phyloP scores from a whole-genome alignment of 169 alveolate genomes.

The Eimeria tenella region DNA sequence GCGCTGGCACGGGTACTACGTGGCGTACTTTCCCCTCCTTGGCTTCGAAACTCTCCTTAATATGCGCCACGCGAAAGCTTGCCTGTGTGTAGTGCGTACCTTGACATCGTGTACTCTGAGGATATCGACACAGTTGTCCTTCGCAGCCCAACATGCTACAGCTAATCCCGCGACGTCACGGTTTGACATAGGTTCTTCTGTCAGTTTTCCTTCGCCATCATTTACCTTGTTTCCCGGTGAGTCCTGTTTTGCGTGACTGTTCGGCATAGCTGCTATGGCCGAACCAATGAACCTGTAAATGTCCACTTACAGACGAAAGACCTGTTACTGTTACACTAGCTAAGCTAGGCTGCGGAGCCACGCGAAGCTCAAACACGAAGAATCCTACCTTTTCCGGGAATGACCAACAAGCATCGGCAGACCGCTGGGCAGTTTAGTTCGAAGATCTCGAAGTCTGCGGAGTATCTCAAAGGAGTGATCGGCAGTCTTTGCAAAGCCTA shows the following conservation, averaged over 20 bases:
- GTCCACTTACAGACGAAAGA: neutral
- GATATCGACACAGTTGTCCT: neutral
- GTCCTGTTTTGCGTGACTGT: neutral
- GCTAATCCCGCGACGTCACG: constrained; percentile 25
- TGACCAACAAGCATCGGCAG: constrained; percentile 68
- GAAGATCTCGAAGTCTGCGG: neutral
- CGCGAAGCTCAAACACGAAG: neutral
- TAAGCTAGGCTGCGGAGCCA: neutral
- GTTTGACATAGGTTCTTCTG: neutral
- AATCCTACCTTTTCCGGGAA: constrained; percentile 63
- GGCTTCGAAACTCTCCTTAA: no score
- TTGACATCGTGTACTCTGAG: constrained; percentile 18
- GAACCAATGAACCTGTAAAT: neutral
- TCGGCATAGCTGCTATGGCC: neutral
- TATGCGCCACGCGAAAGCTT: no score
- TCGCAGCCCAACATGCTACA: constrained; percentile 3
- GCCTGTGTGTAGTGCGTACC: neutral
- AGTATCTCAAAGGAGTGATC: constrained; percentile 44
- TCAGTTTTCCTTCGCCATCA: neutral
- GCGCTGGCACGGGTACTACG: neutral
- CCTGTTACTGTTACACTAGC: neutral
- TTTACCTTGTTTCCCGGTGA: neutral
- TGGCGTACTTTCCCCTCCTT: neutral
- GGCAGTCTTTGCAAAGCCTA: constrained; percentile 74
- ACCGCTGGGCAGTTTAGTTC: constrained; percentile 50